A percentile compares a stretch with the other conserved stretches of the same genome.
Evolutionary conservation across 2,329 filamentous ascomycete species (phyloP).

Genomic region (Talaromyces verruculosus): DNA sequence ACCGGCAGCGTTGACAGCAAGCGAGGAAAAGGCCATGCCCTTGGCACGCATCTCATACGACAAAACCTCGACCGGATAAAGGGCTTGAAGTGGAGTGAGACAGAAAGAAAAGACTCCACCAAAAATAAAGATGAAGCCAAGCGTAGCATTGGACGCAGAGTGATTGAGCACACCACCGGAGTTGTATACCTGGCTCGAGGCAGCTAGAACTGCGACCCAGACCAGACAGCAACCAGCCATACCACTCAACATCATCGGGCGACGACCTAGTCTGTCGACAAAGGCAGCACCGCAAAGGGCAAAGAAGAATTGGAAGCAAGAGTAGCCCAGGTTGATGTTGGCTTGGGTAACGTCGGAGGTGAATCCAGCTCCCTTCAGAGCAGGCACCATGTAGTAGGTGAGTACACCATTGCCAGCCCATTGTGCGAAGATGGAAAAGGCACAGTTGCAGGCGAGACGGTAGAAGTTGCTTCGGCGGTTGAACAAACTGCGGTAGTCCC

Average conservation of each 20-base stretch:
- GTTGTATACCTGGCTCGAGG: conserved; percentile 42
- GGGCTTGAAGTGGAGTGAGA: conserved; percentile 36
- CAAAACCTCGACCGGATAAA: conserved; percentile 18
- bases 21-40: conserved; percentile 16
- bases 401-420: conserved; percentile 43
- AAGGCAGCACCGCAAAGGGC: conserved; percentile 25
- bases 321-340: conserved; percentile 48
- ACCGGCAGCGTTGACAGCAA: conserved; percentile 27
- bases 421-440: conserved; percentile 35
- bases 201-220: conserved; percentile 22
- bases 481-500: conserved; percentile 17
- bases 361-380: conserved; percentile 39
- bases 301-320: conserved; percentile 41
- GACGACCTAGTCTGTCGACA: conserved; percentile 41
- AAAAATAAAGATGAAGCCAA: conserved; percentile 46
- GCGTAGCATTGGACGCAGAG: conserved; percentile 41
- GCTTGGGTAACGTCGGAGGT: conserved; percentile 45
- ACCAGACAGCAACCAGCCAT: conserved; percentile 15
- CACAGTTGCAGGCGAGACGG: conserved; percentile 11
- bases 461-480: conserved; percentile 9
- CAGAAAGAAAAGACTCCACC: conserved; percentile 45
- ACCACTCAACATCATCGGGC: conserved; percentile 25
- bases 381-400: conserved; percentile 41
- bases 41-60: conserved; percentile 21
- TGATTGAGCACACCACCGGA: conserved; percentile 46